Conservation (phyloP, 768 basidiomycete genomes). For the Leccinum uliginosum region DNA sequence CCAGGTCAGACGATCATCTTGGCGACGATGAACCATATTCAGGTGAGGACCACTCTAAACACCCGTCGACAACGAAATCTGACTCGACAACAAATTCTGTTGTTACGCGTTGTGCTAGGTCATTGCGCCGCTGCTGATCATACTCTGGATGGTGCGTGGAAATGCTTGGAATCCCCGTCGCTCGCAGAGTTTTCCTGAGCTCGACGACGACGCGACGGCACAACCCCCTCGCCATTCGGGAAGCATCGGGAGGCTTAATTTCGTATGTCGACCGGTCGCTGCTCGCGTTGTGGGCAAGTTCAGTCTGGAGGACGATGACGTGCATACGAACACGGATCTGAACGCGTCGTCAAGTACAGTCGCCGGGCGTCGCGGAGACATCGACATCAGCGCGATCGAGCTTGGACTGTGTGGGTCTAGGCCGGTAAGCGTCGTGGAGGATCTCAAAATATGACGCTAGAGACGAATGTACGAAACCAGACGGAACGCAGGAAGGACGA, state of each 20-base stretch:
- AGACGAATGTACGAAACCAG: not conserved
- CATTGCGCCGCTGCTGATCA: conserved; percentile 25
- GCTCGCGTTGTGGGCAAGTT: not conserved
- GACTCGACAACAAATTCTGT: not conserved
- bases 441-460: not conserved
- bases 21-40: conserved; percentile 22
- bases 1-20: conserved; percentile 19
- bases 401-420: conserved; percentile 7
- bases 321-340: not conserved
- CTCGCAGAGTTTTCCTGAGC: not conserved
- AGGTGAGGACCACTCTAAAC: conserved; percentile 10
- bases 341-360: conserved; percentile 13
- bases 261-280: conserved; percentile 8
- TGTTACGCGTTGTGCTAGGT: conserved; percentile 6
- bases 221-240: not conserved
- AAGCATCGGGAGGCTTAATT: not conserved
- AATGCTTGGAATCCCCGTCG: conserved; percentile 12
- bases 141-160: conserved; percentile 22
- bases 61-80: not conserved
- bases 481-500: not conserved
- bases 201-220: not conserved
- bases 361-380: not conserved
- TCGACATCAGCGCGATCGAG: conserved; percentile 4
- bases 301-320: not conserved
- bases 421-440: conserved; percentile 3